Evolutionary conservation across 352 stramenopile genomes (phyloP).

Genomic region (Phytophthora quininea): DNA sequence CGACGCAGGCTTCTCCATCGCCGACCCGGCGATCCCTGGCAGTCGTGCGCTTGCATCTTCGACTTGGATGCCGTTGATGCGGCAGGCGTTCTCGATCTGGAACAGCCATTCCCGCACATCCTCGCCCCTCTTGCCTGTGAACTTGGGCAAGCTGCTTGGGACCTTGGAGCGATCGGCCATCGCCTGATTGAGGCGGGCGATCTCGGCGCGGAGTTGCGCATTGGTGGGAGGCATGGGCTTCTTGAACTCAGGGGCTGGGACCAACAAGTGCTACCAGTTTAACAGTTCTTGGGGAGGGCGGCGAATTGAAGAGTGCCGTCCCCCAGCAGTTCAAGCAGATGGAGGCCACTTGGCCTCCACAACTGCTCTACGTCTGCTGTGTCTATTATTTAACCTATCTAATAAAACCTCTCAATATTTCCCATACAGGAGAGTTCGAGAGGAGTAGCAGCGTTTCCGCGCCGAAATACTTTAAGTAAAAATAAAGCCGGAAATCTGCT

Average conservation of each 20-base stretch:
- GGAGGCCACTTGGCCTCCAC: too few relatives aligned
- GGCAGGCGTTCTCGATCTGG: constrained; percentile 1
- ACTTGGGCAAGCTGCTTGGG: constrained; percentile 11
- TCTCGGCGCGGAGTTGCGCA: constrained; percentile 10
- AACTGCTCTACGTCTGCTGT: too few relatives aligned
- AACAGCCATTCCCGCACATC: constrained; percentile 12
- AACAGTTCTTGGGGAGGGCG: not conserved
- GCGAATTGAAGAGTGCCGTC: too few relatives aligned
- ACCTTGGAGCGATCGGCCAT: constrained; percentile 4
- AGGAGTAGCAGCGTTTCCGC: too few relatives aligned
- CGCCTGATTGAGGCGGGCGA: constrained; percentile 12
- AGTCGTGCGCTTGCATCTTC: not conserved
- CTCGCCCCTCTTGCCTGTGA: constrained; percentile 13
- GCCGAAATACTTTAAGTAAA: too few relatives aligned
- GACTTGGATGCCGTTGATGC: not conserved
- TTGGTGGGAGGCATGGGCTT: constrained; percentile 11
- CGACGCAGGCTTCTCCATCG: not conserved
- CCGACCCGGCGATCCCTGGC: not conserved
- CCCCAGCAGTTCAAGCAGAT: too few relatives aligned
- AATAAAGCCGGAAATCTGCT: too few relatives aligned
- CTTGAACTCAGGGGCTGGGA: constrained; percentile 6
- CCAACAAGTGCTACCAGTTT: constrained; percentile 22
- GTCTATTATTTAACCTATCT: too few relatives aligned
- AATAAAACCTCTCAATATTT: too few relatives aligned
- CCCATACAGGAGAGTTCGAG: too few relatives aligned